A percentile compares a stretch with the other conserved stretches of the same genome.
Conservation (phyloP, 805 yeast species). For the Metschnikowia anglica region DNA sequence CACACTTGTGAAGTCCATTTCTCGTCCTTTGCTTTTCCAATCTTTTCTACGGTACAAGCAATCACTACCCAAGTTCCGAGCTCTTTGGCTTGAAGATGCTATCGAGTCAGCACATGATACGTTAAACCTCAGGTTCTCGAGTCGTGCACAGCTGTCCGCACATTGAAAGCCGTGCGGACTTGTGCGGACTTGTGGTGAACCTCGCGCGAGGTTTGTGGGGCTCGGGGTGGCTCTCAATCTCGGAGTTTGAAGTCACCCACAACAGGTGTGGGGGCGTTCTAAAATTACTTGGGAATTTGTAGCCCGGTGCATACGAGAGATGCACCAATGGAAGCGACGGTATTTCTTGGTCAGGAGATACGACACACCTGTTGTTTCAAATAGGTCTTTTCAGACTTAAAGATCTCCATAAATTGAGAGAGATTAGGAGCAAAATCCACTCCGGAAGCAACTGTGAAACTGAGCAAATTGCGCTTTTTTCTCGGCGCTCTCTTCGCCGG, state of each 20-base stretch:
- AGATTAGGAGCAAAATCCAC: background rate
- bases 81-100: too few species aligned
- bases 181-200: background rate
- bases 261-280: conserved; percentile 1
- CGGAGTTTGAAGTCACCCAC: background rate
- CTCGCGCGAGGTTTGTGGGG: background rate
- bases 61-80: too few species aligned
- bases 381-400: background rate
- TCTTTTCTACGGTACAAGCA: too few species aligned
- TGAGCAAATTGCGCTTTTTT: background rate
- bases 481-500: conserved; percentile 11
- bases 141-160: background rate
- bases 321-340: background rate
- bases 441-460: background rate
- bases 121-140: too few species aligned
- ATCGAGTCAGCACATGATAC: too few species aligned
- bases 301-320: conserved; percentile 6
- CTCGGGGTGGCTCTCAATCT: conserved; percentile 3
- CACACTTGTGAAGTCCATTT: too few species aligned
- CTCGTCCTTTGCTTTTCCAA: background rate
- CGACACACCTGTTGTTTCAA: too few species aligned
- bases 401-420: background rate
- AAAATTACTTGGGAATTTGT: background rate
- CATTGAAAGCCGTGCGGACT: background rate
- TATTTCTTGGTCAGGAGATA: background rate